Evolutionary conservation across 2,329 filamentous ascomycete genomes (phyloP).

Genomic region (Penicillium brevicompactum): DNA sequence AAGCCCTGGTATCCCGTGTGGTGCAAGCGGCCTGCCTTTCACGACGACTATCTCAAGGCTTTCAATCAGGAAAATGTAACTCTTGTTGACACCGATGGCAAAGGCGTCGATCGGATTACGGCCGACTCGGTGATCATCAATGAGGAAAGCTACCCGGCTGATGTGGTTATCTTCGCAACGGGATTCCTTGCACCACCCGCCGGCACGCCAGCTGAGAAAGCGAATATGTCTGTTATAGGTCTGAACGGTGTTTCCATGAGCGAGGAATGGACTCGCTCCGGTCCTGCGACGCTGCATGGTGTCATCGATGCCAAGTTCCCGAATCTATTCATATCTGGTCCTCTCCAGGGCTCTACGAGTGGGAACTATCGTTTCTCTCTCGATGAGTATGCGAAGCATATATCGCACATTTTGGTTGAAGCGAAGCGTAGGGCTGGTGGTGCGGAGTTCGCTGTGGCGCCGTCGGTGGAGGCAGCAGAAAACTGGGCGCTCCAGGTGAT

Average conservation of each 20-base stretch:
- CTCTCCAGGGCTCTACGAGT: conserved; percentile 42
- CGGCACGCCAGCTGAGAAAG: conserved; percentile 35
- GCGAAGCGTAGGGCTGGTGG: conserved; percentile 25
- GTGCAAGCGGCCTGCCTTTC: conserved; percentile 63
- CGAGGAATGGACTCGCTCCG: conserved; percentile 47
- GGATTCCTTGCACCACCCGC: conserved; percentile 4
- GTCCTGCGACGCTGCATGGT: conserved; percentile 55
- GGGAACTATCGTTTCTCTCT: conserved; percentile 42
- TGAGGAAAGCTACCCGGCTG: conserved; percentile 1
- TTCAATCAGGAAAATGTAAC: conserved; percentile 37
- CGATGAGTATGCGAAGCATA: conserved; percentile 43
- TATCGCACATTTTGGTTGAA: conserved; percentile 46
- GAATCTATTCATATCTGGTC: conserved; percentile 53
- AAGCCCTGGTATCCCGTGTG: conserved; percentile 61
- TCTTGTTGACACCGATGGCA: conserved; percentile 29
- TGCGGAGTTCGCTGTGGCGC: conserved; percentile 39
- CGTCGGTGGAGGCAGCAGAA: conserved; percentile 50
- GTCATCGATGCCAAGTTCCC: conserved; percentile 52
- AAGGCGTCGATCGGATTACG: conserved; percentile 11
- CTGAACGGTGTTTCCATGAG: conserved; percentile 48
- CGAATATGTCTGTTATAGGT: conserved; percentile 45
- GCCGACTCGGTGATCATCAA: not conserved
- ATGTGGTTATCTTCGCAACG: conserved; percentile 14
- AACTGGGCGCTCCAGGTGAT: conserved; percentile 48
- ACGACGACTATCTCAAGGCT: conserved; percentile 31